Base-by-base conservation (phyloP, 1,284 basidiomycete species). In the Rhizoctonia solani region DNA sequence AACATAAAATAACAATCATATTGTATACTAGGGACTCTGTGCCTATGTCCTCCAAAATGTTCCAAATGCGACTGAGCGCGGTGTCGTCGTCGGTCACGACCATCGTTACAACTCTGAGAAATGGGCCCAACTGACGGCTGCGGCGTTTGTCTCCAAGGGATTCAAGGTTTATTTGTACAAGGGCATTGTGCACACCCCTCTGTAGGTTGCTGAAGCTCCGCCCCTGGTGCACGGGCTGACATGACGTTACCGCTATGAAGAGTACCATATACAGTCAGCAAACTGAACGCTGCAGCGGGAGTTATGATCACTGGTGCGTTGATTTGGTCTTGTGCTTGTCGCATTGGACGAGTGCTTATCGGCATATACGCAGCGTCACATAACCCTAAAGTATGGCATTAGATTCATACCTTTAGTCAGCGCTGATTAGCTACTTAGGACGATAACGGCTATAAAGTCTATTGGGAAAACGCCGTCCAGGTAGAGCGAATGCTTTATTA, bases 371-470 rank as follows among this genome's bases (percentile, higher is more conserved):
- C 56, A 89, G 91, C 91, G 4, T 90, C 88, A 69, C 90, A 93
- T 72, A 93, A 93, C 73, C 91, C 91, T 0, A 92, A 91, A 84
- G 89, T 88, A 73, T 54, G 71, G 19, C 37, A 13, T 49, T 27
- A 14, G 21, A 55, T 54, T 2, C 21, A 67, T 23, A 54, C 9
- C 32, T 30, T 68, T 29, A n/a, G n/a, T n/a, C n/a, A n/a, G n/a
- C n/a, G n/a, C n/a, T 27, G 41, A 50, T 14, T 13, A 19, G 1
- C 59, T 39, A 16, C 37, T 39, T n/a, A 90, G 89, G 77, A 89
- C 74, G 92, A 94, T 73, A 94, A 94, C 74, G 92, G 92, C 2
- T 93, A 90, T 77, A 93, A 94, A 78, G 89, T 92, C 11, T 92
- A 92, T 71, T 92, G 90, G 90, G 88, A 90, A 74, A 92, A 92